These are phyloP conservation scores for Chalara sp. DNA, from an alignment of 2,329 filamentous ascomycete species.

Conservation along the genomic window DNA sequence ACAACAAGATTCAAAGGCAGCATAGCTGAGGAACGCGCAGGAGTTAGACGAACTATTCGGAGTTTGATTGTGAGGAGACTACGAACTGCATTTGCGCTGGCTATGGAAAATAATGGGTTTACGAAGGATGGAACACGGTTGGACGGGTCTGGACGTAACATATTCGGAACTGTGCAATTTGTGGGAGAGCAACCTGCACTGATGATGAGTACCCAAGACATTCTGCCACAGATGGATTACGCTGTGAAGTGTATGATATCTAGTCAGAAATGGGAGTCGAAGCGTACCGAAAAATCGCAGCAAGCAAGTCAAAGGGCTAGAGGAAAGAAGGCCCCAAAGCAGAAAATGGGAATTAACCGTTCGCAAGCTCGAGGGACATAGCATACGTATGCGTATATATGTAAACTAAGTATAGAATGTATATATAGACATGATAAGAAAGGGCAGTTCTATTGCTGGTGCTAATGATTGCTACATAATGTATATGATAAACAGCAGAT, in stretches of 20 bases:
- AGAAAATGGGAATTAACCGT: too few species aligned
- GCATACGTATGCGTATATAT: too few species aligned
- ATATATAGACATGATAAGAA: too few species aligned
- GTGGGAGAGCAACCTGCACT: conserved; percentile 15
- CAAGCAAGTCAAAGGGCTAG: too few species aligned
- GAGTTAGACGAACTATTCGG: conserved; percentile 37
- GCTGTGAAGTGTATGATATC: conserved; percentile 8
- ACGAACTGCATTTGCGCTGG: conserved; percentile 36
- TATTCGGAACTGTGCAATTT: conserved; percentile 33
- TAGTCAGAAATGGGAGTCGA: background rate
- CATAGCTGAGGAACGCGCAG: conserved; percentile 4
- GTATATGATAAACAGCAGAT: too few species aligned
- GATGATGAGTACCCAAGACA: conserved; percentile 14
- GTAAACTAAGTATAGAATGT: too few species aligned
- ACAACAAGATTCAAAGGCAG: conserved; percentile 22
- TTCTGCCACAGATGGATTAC: conserved; percentile 22
- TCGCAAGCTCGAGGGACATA: too few species aligned
- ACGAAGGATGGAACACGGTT: conserved; percentile 24
- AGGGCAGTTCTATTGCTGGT: too few species aligned
- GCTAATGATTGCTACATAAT: too few species aligned
- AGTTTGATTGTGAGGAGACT: conserved; percentile 36
- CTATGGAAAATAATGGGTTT: conserved; percentile 39
- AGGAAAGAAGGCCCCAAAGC: too few species aligned
- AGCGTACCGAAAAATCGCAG: too few species aligned
- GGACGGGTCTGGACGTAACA: conserved; percentile 11